These are phyloP conservation scores for Hypoxylon lenormandii DNA, from an alignment of 495 filamentous ascomycete genomes.

Conservation along the genomic window DNA sequence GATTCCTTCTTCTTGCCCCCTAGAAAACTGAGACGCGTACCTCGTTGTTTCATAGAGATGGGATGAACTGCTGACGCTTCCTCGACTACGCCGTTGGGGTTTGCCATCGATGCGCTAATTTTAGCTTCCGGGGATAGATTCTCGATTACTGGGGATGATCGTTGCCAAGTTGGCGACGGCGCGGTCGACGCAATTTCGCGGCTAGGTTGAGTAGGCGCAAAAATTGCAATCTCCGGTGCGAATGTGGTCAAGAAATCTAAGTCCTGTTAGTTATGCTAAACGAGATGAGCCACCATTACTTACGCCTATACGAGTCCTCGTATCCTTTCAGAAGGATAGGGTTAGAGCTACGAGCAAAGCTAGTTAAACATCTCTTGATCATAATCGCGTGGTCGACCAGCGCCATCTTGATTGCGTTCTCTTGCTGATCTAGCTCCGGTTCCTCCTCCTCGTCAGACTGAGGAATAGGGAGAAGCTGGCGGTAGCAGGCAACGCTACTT, in stretches of 20 bases:
- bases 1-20: constrained; percentile 58
- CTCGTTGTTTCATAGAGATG: constrained; percentile 57
- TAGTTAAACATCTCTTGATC: constrained; percentile 82
- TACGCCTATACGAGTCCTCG: constrained; percentile 64
- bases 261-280: constrained; percentile 36
- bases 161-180: constrained; percentile 59
- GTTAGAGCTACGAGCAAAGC: constrained; percentile 72
- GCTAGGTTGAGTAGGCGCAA: constrained; percentile 58
- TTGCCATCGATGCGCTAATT: constrained; percentile 33
- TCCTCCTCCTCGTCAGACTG: constrained; percentile 62
- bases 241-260: constrained; percentile 56
- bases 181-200: constrained; percentile 49
- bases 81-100: constrained; percentile 54
- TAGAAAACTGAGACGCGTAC: constrained; percentile 63
- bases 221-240: constrained; percentile 69
- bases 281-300: constrained; percentile 57
- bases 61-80: constrained; percentile 56
- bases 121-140: constrained; percentile 42
- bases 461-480: constrained; percentile 71
- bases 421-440: constrained; percentile 71
- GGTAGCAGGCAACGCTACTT: constrained; percentile 79
- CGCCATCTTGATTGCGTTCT: constrained; percentile 85
- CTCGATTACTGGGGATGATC: constrained; percentile 51
- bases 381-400: constrained; percentile 88
- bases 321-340: constrained; percentile 56